Evolutionary conservation across 129 eudicot species (phyloP).

Genomic region (Saposhnikovia divaricata): DNA sequence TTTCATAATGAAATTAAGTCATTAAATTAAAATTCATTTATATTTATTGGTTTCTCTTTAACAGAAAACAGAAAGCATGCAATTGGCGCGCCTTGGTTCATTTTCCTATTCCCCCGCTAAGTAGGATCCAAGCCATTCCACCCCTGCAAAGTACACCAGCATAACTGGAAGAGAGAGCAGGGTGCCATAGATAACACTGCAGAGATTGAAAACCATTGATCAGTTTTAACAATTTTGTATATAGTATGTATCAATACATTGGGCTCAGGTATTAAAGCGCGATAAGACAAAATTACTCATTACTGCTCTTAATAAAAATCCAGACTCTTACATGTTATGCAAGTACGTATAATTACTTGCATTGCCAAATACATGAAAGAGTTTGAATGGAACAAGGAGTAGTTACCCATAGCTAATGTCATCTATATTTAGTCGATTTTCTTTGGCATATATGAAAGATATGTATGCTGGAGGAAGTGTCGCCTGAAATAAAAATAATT

Average conservation of each 20-base stretch:
- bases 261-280: no score
- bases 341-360: background rate
- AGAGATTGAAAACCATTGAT: background rate
- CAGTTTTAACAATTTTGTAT: background rate
- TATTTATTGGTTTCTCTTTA: no score
- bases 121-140: constrained; percentile 17
- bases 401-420: constrained; percentile 79
- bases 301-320: no score
- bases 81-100: no score
- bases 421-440: constrained; percentile 66
- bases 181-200: constrained; percentile 61
- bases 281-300: no score
- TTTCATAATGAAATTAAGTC: no score
- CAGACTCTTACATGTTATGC: background rate
- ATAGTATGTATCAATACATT: background rate
- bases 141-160: constrained; percentile 44
- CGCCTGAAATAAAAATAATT: constrained; percentile 32
- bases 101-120: no score
- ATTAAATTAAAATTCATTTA: no score
- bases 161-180: constrained; percentile 51
- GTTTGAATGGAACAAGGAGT: background rate
- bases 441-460: constrained; percentile 70
- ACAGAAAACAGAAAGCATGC: no score
- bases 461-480: constrained; percentile 83
- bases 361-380: no score